A percentile compares a stretch with the other conserved stretches of the same genome.
Evolutionary conservation across 2,329 filamentous ascomycete species (phyloP).

Genomic region (Diatrype stigma): DNA sequence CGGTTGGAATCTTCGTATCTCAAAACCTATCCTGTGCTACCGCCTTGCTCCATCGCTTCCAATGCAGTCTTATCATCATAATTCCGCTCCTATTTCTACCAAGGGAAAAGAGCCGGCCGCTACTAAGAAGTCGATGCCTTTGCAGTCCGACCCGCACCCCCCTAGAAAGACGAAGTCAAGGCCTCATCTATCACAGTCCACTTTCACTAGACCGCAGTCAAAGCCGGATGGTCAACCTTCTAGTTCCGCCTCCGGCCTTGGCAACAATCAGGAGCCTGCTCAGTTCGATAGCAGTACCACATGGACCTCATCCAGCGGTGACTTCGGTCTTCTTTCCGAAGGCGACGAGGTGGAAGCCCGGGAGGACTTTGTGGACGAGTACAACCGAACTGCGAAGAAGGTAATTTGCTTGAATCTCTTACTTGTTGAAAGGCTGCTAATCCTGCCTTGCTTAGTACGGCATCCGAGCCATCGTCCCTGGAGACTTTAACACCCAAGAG

Average conservation of each 20-base stretch:
- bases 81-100: slow-evolving; percentile 14
- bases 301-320: slow-evolving; percentile 55
- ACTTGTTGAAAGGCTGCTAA: slow-evolving; percentile 5
- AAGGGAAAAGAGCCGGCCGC: slow-evolving; percentile 20
- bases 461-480: slow-evolving; percentile 33
- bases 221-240: slow-evolving; percentile 6
- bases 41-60: slow-evolving; percentile 7
- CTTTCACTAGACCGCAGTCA: slow-evolving; percentile 13
- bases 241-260: slow-evolving; percentile 11
- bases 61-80: slow-evolving; percentile 29
- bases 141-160: slow-evolving; percentile 5
- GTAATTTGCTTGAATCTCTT: slow-evolving; percentile 28
- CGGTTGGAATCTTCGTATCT: slow-evolving; percentile 1
- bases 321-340: slow-evolving; percentile 42
- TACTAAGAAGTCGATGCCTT: slow-evolving; percentile 9
- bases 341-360: slow-evolving; percentile 47
- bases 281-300: slow-evolving; percentile 44
- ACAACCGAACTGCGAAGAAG: slow-evolving; percentile 57
- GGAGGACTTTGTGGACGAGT: slow-evolving; percentile 48
- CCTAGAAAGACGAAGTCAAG: slow-evolving; percentile 8
- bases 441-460: slow-evolving; percentile 43
- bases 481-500: slow-evolving; percentile 18
- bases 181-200: slow-evolving; percentile 12
- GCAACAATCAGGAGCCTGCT: slow-evolving; percentile 11
- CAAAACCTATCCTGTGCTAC: neutral